Base-by-base conservation (phyloP, 2,329 filamentous ascomycete genomes). In the Elsinoe fawcettii region DNA sequence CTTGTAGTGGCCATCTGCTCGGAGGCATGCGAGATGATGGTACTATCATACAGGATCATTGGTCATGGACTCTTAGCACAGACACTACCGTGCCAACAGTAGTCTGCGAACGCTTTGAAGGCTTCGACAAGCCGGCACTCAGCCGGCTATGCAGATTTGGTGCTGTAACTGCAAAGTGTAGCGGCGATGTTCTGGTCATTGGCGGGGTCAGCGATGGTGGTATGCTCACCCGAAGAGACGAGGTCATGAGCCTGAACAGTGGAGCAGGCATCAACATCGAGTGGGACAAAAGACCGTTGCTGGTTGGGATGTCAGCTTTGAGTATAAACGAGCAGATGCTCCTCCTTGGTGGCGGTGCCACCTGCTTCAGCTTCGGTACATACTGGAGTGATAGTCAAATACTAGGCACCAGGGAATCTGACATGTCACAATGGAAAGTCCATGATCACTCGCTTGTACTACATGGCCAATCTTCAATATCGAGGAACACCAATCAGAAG, bases 301-400 rank as follows among this genome's bases (percentile, higher is more conserved):
- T 95, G 51, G 76, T 90, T 53, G 90, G 91, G 1, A 80, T 84
- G 57, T 83, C 83, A 3, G 74, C 79, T 6, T 70, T 80, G 12
- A 66, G 73, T 25, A 71, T 78, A 0, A 72, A 73, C 25, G 65
- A 76, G 27, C 71, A 78, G 16, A 64, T 90, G 2, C 65, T 88
- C 8, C 73, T 95, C 6, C 70, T 87, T 49, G 90, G 90, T 1
- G 91, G 91, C 14, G 91, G 90, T 36, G 89, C 87, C 14, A 88
- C 90, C 0, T 95, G 90, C 69, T 95, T 95, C 74, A 90, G 88
- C 0, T 95, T 95, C 79, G 90, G 90, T 1, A 88, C 87, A 5
- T 90, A 82, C 65, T 95, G 88, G 88, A 91, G 90, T 53, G 76
- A 77, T 30, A 82, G 82, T 1, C 74, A 78, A 11, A 60, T 68